Evolutionary conservation across 306 rosid species (phyloP).

Genomic region (Pachyrhizus erosus): DNA sequence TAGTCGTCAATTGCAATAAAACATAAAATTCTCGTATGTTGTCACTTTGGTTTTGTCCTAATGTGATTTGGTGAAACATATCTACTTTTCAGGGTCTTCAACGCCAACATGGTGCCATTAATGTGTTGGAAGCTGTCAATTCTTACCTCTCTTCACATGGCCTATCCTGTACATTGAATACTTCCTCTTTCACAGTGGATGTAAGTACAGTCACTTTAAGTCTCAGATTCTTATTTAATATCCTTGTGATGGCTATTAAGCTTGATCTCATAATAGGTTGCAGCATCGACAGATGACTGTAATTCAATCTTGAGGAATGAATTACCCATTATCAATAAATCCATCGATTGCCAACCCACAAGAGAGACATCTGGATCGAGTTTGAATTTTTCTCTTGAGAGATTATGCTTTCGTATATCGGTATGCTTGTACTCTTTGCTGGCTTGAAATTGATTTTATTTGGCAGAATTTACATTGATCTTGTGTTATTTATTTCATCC

Average conservation of each 20-base stretch:
- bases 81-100: constrained; percentile 63
- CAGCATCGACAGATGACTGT: constrained; percentile 58
- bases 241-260: constrained; percentile 4
- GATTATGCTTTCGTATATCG: constrained; percentile 60
- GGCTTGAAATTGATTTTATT: constrained; percentile 37
- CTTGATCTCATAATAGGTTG: constrained; percentile 50
- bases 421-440: constrained; percentile 51
- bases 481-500: background rate
- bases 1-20: constrained; percentile 16
- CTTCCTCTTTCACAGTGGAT: constrained; percentile 74
- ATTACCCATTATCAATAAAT: constrained; percentile 39
- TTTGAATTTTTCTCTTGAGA: constrained; percentile 38
- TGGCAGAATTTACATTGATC: constrained; percentile 29
- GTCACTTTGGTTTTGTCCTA: constrained; percentile 24
- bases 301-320: constrained; percentile 62
- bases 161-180: constrained; percentile 65
- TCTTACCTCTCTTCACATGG: constrained; percentile 59
- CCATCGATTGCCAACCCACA: constrained; percentile 42
- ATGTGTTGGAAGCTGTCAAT: constrained; percentile 71
- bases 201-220: constrained; percentile 53
- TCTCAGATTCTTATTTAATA: constrained; percentile 27
- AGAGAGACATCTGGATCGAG: constrained; percentile 48
- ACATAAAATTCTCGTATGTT: background rate
- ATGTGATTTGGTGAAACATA: constrained; percentile 31
- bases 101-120: constrained; percentile 69